phyloP scores from a whole-genome alignment of 805 yeast species.

The Wickerhamiella cacticola region DNA sequence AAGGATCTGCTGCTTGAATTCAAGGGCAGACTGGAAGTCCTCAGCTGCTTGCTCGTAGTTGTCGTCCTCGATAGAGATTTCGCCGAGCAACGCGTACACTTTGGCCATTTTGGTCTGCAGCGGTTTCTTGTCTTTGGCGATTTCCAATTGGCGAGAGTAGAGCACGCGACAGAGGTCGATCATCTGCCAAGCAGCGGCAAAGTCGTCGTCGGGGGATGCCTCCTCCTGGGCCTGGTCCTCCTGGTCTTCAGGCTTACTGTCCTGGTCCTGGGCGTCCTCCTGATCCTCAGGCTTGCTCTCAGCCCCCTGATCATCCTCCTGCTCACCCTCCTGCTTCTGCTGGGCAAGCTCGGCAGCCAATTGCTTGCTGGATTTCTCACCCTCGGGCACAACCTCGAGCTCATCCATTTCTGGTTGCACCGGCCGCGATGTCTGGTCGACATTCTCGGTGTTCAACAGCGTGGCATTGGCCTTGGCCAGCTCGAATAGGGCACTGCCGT shows the following conservation, averaged over 20 bases:
- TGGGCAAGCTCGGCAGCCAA: background rate
- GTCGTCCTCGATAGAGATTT: conserved; percentile 73
- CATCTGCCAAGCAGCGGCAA: conserved; percentile 81
- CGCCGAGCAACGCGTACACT: conserved; percentile 71
- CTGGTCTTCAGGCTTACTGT: too few relatives aligned
- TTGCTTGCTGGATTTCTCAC: background rate
- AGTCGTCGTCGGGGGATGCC: conserved; percentile 44
- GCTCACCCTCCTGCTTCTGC: background rate
- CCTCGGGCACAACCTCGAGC: conserved; percentile 5
- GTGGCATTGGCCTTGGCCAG: conserved; percentile 64
- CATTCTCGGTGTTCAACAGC: conserved; percentile 49
- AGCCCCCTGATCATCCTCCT: background rate
- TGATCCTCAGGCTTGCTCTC: conserved; percentile 19
- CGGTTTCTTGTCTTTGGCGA: conserved; percentile 25
- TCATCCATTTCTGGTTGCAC: conserved; percentile 13
- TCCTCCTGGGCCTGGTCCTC: conserved; percentile 17
- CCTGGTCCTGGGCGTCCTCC: conserved; percentile 21
- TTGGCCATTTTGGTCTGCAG: conserved; percentile 51
- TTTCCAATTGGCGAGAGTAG: conserved; percentile 37
- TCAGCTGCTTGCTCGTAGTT: conserved; percentile 66
- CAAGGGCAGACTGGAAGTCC: conserved; percentile 51
- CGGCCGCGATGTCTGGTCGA: conserved; percentile 15
- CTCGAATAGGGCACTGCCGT: conserved; percentile 71
- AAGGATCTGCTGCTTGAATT: conserved; percentile 42
- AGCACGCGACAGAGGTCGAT: conserved; percentile 63